Evolutionary conservation across 768 basidiomycete genomes (phyloP).

Genomic region (Brasilioporus rufonigricans): DNA sequence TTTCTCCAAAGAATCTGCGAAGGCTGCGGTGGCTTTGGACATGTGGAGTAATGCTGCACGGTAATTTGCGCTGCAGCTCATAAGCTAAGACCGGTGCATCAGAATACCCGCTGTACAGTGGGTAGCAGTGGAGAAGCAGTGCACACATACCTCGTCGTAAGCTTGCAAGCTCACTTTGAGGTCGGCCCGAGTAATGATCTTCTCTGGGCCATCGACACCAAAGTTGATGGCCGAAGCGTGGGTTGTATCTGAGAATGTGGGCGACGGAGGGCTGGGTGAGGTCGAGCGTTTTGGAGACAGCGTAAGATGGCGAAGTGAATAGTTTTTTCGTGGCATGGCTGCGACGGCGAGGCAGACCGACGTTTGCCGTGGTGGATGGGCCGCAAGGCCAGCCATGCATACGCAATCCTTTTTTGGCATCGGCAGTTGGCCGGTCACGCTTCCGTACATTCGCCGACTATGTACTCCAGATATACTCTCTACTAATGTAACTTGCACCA

Average conservation of each 20-base stretch:
- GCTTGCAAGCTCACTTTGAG: slow-evolving; percentile 75
- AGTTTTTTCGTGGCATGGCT: slow-evolving; percentile 49
- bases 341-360: slow-evolving; percentile 11
- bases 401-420: slow-evolving; percentile 14
- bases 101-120: slow-evolving; percentile 3
- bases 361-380: slow-evolving; percentile 14
- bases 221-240: slow-evolving; percentile 77
- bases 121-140: not conserved
- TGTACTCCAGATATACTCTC: slow-evolving; percentile 10
- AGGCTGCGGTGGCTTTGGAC: slow-evolving; percentile 78
- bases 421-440: slow-evolving; percentile 5
- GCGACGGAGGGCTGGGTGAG: slow-evolving; percentile 69
- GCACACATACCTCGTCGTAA: slow-evolving; percentile 69
- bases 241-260: slow-evolving; percentile 80
- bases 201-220: slow-evolving; percentile 69
- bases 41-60: slow-evolving; percentile 76
- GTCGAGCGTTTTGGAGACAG: slow-evolving; percentile 44
- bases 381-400: slow-evolving; percentile 8
- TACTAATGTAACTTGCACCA: not conserved
- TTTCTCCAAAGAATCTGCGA: slow-evolving; percentile 83
- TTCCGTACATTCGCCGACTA: not conserved
- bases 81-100: slow-evolving; percentile 52
- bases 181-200: slow-evolving; percentile 79
- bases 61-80: slow-evolving; percentile 75
- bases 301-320: slow-evolving; percentile 54